Conservation (phyloP, 331 rosid genomes). For the Phaseolus coccineus region DNA sequence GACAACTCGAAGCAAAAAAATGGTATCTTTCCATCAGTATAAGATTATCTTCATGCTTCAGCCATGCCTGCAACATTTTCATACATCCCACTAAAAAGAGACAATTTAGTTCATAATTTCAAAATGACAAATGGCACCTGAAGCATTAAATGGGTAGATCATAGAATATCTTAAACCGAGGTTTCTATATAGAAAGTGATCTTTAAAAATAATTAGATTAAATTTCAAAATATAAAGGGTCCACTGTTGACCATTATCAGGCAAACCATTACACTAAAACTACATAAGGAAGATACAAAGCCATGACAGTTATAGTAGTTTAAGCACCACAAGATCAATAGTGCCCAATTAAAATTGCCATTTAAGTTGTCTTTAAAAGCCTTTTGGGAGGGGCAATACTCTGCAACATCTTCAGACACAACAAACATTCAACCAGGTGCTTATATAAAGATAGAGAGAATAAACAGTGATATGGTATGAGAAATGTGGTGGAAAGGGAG, state of each 20-base stretch:
- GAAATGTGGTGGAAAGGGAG: no score
- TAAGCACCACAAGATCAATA: constrained; percentile 8
- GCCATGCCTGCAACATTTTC: constrained; percentile 75
- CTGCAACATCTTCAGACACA: background rate
- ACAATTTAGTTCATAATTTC: constrained; percentile 30
- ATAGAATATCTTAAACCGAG: background rate
- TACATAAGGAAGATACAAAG: background rate
- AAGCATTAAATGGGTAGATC: constrained; percentile 27
- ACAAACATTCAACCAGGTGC: background rate
- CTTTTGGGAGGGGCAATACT: background rate
- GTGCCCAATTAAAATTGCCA: constrained; percentile 1
- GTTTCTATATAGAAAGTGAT: background rate
- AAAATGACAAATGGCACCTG: constrained; percentile 15
- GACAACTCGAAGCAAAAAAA: constrained; percentile 83
- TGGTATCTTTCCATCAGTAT: constrained; percentile 92
- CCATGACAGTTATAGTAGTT: background rate
- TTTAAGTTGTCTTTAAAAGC: background rate
- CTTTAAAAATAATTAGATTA: background rate
- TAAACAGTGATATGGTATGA: background rate
- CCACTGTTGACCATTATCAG: constrained; percentile 10
- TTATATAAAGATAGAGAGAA: background rate
- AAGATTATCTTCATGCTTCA: constrained; percentile 78
- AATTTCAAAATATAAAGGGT: background rate
- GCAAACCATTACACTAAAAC: constrained; percentile 13
- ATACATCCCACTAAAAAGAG: constrained; percentile 22